Percentiles rank a stretch among this genome's conserved stretches.
phyloP scores from a whole-genome alignment of 2,329 filamentous ascomycete genomes.

The Chaetomium sp. region DNA sequence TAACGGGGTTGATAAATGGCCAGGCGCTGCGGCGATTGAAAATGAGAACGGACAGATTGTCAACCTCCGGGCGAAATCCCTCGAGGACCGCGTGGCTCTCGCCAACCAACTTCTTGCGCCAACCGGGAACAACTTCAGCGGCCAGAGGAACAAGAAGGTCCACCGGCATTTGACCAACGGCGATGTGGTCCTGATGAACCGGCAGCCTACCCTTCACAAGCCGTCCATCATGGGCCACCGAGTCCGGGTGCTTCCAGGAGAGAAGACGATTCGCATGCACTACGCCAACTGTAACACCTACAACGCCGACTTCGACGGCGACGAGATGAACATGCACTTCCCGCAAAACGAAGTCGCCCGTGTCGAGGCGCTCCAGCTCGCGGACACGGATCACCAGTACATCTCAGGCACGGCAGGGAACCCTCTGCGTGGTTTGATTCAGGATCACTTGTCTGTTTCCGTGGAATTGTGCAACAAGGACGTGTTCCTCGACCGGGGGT shows the following conservation, averaged over 20 bases:
- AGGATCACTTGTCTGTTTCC: conserved; percentile 95
- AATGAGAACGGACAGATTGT: conserved; percentile 92
- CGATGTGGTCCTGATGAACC: conserved; percentile 97
- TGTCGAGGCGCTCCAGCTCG: conserved; percentile 85
- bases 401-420: conserved; percentile 90
- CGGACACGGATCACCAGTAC: conserved; percentile 96
- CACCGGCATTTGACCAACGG: conserved; percentile 93
- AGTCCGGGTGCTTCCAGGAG: conserved; percentile 82
- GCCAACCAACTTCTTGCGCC: conserved; percentile 91
- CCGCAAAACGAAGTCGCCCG: conserved; percentile 93
- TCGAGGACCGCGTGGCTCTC: conserved; percentile 79
- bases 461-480: conserved; percentile 87
- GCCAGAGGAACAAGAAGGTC: conserved; percentile 87
- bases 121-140: conserved; percentile 65
- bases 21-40: conserved; percentile 88
- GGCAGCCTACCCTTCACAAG: conserved; percentile 95
- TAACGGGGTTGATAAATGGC: conserved; percentile 84
- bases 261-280: conserved; percentile 98
- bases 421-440: conserved; percentile 89
- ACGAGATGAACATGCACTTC: conserved; percentile 99
- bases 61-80: conserved; percentile 77
- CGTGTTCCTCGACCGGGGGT: conserved; percentile 77
- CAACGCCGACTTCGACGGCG: conserved; percentile 98
- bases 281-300: conserved; percentile 99
- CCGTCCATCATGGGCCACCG: conserved; percentile 98